These are phyloP conservation scores for Dryas octopetala DNA, from an alignment of 306 rosid species.

Conservation along the genomic window DNA sequence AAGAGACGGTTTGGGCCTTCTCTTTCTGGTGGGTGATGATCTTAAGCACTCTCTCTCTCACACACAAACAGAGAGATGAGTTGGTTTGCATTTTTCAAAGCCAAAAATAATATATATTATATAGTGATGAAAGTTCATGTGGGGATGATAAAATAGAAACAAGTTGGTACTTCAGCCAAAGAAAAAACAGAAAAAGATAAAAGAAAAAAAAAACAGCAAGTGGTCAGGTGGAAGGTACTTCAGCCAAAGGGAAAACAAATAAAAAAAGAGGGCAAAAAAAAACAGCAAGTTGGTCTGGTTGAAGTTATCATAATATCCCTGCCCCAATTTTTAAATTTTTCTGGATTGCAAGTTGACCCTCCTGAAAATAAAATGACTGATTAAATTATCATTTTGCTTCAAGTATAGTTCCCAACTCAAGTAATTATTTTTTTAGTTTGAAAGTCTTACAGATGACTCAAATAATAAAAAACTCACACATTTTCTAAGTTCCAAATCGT, in stretches of 20 bases:
- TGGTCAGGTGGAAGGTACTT: background rate
- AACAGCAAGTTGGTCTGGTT: slow-evolving; percentile 1
- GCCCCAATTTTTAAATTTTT: background rate
- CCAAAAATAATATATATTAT: background rate
- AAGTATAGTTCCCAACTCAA: background rate
- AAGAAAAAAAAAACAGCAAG: background rate
- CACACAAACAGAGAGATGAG: background rate
- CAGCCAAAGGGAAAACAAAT: background rate
- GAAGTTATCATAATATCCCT: slow-evolving; percentile 7
- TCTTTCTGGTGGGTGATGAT: background rate
- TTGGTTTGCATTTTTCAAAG: slow-evolving; percentile 4
- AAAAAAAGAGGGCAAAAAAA: slow-evolving; percentile 1
- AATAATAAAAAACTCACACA: no score
- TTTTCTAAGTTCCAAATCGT: no score
- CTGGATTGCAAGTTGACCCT: slow-evolving; percentile 7
- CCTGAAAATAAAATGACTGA: background rate
- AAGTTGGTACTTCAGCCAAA: slow-evolving; percentile 15
- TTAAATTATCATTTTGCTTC: background rate
- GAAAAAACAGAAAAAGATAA: background rate
- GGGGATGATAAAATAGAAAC: slow-evolving; percentile 15
- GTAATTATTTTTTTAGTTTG: background rate
- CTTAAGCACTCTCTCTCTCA: background rate
- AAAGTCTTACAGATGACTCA: background rate
- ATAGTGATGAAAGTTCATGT: slow-evolving; percentile 23
- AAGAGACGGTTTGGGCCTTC: no score